These are phyloP conservation scores for Ophiocordyceps camponoti-leonardi DNA, from an alignment of 2,329 filamentous ascomycete species.

Conservation along the genomic window DNA sequence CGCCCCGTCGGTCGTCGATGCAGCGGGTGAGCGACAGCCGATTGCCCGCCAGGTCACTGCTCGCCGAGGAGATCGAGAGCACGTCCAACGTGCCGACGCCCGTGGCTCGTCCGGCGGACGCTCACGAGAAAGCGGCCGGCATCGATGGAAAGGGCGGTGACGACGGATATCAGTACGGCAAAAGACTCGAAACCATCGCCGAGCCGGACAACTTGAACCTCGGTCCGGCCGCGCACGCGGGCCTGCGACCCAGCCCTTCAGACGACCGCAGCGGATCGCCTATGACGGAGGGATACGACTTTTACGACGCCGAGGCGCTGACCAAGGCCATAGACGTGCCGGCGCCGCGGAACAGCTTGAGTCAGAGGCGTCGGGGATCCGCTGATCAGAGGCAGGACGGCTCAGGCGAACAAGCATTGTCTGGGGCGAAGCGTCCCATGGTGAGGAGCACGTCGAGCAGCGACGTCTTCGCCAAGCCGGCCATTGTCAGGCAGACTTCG, in stretches of 20 bases:
- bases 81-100: constrained; percentile 47
- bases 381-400: background rate
- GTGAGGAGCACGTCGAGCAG: constrained; percentile 3
- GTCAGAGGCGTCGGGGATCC: background rate
- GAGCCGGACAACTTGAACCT: constrained; percentile 33
- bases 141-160: no score
- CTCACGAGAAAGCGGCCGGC: constrained; percentile 7
- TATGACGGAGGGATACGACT: constrained; percentile 45
- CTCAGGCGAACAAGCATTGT: background rate
- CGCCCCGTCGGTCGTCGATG: constrained; percentile 15
- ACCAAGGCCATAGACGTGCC: constrained; percentile 36
- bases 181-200: constrained; percentile 26
- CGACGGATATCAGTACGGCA: constrained; percentile 14
- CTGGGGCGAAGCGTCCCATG: constrained; percentile 14
- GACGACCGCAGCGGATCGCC: constrained; percentile 10
- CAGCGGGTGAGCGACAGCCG: constrained; percentile 14
- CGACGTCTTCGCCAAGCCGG: constrained; percentile 10
- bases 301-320: constrained; percentile 42
- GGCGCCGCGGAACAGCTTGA: constrained; percentile 15
- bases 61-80: constrained; percentile 40
- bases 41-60: constrained; percentile 23
- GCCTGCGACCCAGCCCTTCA: constrained; percentile 8
- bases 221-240: constrained; percentile 21
- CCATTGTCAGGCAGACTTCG: constrained; percentile 10
- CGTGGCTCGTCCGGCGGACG: constrained; percentile 32